Evolutionary conservation across 257 asterid species (phyloP).

Genomic region (Nicotiana tomentosiformis): DNA sequence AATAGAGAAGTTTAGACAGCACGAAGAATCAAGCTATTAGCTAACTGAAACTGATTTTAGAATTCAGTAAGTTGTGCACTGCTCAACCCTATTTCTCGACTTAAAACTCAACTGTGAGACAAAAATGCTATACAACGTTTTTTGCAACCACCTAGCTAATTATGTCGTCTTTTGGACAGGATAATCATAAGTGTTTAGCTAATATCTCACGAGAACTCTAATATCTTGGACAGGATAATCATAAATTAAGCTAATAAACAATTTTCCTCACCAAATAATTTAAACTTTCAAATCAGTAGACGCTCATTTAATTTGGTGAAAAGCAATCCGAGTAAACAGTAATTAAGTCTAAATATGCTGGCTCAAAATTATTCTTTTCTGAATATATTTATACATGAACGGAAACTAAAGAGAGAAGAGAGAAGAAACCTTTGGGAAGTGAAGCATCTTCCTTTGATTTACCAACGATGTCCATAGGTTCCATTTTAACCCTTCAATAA

Average conservation of each 20-base stretch:
- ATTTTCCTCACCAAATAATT: not conserved
- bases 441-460: constrained; percentile 93
- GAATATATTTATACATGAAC: not conserved
- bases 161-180: not conserved
- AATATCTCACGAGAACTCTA: not conserved
- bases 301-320: not conserved
- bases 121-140: not conserved
- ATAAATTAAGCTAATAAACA: not conserved
- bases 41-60: not conserved
- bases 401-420: not conserved
- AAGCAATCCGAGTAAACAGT: not conserved
- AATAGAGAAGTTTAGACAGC: not conserved
- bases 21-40: not conserved
- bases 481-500: constrained; percentile 51
- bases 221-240: not conserved
- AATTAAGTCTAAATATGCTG: not conserved
- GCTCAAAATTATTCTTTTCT: not conserved
- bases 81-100: not conserved
- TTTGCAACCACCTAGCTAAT: not conserved
- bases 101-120: not conserved
- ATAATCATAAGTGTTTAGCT: too few relatives aligned
- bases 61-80: not conserved
- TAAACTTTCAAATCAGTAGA: not conserved
- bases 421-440: constrained; percentile 76
- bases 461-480: constrained; percentile 93